A percentile compares a stretch with the other conserved stretches of the same genome.
Evolutionary conservation across 1,139 yeast species (phyloP).

Genomic region (Geotrichum bryndzae): DNA sequence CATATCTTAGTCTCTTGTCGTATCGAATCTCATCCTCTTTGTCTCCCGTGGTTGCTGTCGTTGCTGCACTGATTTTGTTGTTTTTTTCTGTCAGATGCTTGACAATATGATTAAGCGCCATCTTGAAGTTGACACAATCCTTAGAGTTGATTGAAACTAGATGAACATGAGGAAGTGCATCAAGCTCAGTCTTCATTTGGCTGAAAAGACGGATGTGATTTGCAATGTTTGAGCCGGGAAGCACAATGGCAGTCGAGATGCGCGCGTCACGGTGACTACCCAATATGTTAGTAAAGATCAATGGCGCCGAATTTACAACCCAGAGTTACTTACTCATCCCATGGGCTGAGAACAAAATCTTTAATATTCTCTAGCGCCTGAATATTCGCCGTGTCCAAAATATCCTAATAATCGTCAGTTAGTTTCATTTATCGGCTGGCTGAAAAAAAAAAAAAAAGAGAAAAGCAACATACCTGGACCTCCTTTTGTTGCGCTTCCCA

Average conservation of each 20-base stretch:
- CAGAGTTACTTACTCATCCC: slow-evolving; percentile 21
- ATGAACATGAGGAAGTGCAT: slow-evolving; percentile 18
- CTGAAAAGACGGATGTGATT: slow-evolving; percentile 31
- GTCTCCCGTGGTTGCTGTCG: slow-evolving; percentile 4
- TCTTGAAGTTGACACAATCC: slow-evolving; percentile 35
- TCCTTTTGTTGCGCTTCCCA: slow-evolving; percentile 26
- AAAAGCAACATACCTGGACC: slow-evolving; percentile 19
- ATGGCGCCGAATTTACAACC: too few relatives aligned
- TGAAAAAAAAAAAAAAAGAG: too few relatives aligned
- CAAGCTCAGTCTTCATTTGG: slow-evolving; percentile 25
- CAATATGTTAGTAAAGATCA: not conserved
- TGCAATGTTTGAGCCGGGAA: slow-evolving; percentile 36
- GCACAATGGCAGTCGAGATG: slow-evolving; percentile 29
- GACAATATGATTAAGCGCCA: slow-evolving; percentile 37
- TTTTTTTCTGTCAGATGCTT: slow-evolving; percentile 30
- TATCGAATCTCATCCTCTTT: slow-evolving; percentile 18
- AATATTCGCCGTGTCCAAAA: slow-evolving; percentile 24
- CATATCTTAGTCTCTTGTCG: slow-evolving; percentile 42
- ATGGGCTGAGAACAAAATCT: slow-evolving; percentile 23
- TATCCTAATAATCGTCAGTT: slow-evolving; percentile 9
- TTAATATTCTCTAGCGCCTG: slow-evolving; percentile 25
- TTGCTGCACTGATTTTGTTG: slow-evolving; percentile 2
- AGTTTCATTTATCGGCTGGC: not conserved
- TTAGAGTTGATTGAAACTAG: slow-evolving; percentile 31
- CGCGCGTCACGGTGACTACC: slow-evolving; percentile 22